These are phyloP conservation scores for Lichtheimia corymbifera DNA, from an alignment of 371 early-diverging fungal genomes.

Conservation along the genomic window DNA sequence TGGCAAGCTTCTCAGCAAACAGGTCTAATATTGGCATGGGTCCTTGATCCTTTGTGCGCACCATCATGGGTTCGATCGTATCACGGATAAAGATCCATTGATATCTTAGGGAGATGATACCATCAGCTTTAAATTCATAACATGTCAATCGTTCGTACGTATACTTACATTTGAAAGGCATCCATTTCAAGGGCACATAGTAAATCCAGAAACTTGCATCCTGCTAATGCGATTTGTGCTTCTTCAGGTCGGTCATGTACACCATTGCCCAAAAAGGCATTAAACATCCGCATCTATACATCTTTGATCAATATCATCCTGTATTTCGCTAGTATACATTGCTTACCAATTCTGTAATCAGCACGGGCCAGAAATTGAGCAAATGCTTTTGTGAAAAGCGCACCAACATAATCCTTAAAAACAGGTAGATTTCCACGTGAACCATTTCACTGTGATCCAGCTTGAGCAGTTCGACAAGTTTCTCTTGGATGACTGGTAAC, in stretches of 20 bases:
- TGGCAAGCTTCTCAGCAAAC: constrained; percentile 49
- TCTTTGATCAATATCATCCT: constrained; percentile 1
- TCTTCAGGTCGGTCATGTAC: constrained; percentile 64
- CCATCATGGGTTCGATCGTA: constrained; percentile 65
- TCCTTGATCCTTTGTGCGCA: constrained; percentile 38
- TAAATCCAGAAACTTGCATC: constrained; percentile 88
- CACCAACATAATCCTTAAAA: constrained; percentile 78
- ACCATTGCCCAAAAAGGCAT: constrained; percentile 50
- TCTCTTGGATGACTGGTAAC: constrained; percentile 85
- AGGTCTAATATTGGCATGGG: constrained; percentile 63
- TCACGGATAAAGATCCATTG: constrained; percentile 94
- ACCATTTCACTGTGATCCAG: constrained; percentile 65
- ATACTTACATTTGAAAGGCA: constrained; percentile 80
- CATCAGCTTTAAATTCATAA: neutral
- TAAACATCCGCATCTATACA: constrained; percentile 56
- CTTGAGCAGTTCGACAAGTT: constrained; percentile 86
- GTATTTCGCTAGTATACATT: neutral
- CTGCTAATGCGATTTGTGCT: constrained; percentile 76
- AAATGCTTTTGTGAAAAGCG: constrained; percentile 81
- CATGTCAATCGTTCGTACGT: neutral
- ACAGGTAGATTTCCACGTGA: constrained; percentile 83
- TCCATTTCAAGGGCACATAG: constrained; percentile 77
- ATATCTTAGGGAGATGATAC: constrained; percentile 53
- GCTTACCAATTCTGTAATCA: constrained; percentile 84
- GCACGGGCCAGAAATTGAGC: constrained; percentile 87